Conservation (phyloP, 2,329 filamentous ascomycete species). For the Phaeosphaeriaceae sp. region DNA sequence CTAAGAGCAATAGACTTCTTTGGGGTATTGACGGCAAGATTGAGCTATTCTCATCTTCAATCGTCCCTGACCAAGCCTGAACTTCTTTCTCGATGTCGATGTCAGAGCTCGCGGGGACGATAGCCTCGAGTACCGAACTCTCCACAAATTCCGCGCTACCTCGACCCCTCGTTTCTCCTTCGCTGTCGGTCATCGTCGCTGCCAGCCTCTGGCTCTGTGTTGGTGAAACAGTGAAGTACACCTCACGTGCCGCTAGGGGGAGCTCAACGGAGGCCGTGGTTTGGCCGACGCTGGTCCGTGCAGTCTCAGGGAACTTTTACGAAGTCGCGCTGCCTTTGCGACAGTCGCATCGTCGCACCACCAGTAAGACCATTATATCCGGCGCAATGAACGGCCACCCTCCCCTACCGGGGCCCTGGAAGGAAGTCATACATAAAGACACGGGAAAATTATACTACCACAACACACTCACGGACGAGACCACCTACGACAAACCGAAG, state of each 20-base stretch:
- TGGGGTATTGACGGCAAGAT: constrained; percentile 65
- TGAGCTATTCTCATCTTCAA: constrained; percentile 54
- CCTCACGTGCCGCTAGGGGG: not conserved
- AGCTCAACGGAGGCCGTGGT: not conserved
- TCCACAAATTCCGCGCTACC: constrained; percentile 48
- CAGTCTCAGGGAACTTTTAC: constrained; percentile 12
- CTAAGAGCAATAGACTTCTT: constrained; percentile 74
- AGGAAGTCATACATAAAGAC: constrained; percentile 75
- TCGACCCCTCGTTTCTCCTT: constrained; percentile 31
- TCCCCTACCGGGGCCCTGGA: constrained; percentile 68
- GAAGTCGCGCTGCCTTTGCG: not conserved
- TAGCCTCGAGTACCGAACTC: constrained; percentile 47
- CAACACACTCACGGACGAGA: constrained; percentile 83
- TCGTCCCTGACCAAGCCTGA: constrained; percentile 53
- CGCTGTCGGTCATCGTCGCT: constrained; percentile 26
- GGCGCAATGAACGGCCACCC: constrained; percentile 65
- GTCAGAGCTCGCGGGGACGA: constrained; percentile 46
- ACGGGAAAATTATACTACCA: constrained; percentile 89
- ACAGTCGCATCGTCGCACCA: not conserved
- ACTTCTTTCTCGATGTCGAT: constrained; percentile 50
- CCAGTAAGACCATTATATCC: not conserved
- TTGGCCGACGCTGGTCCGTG: constrained; percentile 8
- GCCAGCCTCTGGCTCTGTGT: not conserved
- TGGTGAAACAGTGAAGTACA: constrained; percentile 5
- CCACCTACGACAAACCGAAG: constrained; percentile 92